Conservation (phyloP, 2,329 filamentous ascomycete species). For the Herpotrichia juniperi region DNA sequence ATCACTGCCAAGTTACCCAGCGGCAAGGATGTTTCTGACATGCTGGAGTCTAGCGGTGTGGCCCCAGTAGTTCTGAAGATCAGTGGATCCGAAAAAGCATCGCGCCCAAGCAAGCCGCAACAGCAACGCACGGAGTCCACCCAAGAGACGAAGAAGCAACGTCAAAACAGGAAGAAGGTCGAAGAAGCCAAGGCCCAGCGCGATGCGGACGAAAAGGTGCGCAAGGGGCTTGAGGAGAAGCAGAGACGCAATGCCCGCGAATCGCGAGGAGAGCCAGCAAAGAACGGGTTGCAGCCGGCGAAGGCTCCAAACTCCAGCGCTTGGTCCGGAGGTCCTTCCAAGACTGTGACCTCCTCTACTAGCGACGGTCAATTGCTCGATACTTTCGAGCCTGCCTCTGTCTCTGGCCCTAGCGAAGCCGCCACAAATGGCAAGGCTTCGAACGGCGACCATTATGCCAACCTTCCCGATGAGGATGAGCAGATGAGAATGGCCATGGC, state of each 20-base stretch:
- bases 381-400: slow-evolving; percentile 53
- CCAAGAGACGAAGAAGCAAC: slow-evolving; percentile 90
- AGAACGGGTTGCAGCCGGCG: slow-evolving; percentile 70
- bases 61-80: slow-evolving; percentile 80
- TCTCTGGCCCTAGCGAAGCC: slow-evolving; percentile 47
- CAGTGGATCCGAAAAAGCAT: slow-evolving; percentile 67
- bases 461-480: slow-evolving; percentile 65
- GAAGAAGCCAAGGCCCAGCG: slow-evolving; percentile 78
- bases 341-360: slow-evolving; percentile 23
- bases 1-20: slow-evolving; percentile 52
- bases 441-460: slow-evolving; percentile 49
- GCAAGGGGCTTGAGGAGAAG: slow-evolving; percentile 77
- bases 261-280: slow-evolving; percentile 80
- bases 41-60: slow-evolving; percentile 76
- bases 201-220: slow-evolving; percentile 78
- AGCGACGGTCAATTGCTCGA: slow-evolving; percentile 50
- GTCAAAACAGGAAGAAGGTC: slow-evolving; percentile 88
- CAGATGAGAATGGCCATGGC: slow-evolving; percentile 60
- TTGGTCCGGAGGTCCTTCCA: slow-evolving; percentile 53
- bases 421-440: slow-evolving; percentile 49
- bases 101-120: slow-evolving; percentile 66
- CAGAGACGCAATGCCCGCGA: slow-evolving; percentile 83
- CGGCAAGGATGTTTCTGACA: slow-evolving; percentile 80
- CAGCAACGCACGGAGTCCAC: slow-evolving; percentile 59
- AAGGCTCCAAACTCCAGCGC: slow-evolving; percentile 57